These are phyloP conservation scores for Wallacemonas rigidus DNA, from an alignment of 208 protist genomes.

Conservation along the genomic window DNA sequence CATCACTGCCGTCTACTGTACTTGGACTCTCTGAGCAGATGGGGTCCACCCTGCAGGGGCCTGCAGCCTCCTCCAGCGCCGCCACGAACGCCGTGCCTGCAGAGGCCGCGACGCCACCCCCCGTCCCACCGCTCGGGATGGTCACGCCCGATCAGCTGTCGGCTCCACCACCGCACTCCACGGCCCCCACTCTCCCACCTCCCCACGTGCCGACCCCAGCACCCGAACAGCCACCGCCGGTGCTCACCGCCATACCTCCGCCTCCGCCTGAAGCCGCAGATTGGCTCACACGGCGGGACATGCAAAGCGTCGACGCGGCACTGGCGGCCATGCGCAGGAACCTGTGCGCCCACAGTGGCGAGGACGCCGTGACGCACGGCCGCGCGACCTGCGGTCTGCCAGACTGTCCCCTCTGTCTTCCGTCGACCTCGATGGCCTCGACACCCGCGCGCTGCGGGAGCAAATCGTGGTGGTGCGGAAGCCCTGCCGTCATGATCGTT, in stretches of 20 bases:
- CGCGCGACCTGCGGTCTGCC: slow-evolving; percentile 36
- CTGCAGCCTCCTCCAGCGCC: no score
- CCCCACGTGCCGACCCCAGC: not conserved
- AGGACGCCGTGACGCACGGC: not conserved
- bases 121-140: slow-evolving; percentile 1
- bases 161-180: not conserved
- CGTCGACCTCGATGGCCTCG: not conserved
- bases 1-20: slow-evolving; percentile 9
- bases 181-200: slow-evolving; percentile 1
- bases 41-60: not conserved
- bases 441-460: not conserved
- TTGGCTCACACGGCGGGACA: slow-evolving; percentile 20
- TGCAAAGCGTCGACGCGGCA: slow-evolving; percentile 36
- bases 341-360: not conserved
- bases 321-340: slow-evolving; percentile 28
- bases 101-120: not conserved
- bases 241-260: no score
- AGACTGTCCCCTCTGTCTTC: slow-evolving; percentile 32
- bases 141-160: slow-evolving; percentile 1
- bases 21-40: not conserved
- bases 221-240: not conserved
- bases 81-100: no score
- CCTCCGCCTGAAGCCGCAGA: not conserved
- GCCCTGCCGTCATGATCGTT: slow-evolving; percentile 44
- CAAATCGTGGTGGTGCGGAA: slow-evolving; percentile 26